A percentile compares a stretch with the other conserved stretches of the same genome.
These are phyloP conservation scores for Cystobasidium pallidum DNA, from an alignment of 1,284 basidiomycete species.

Conservation along the genomic window DNA sequence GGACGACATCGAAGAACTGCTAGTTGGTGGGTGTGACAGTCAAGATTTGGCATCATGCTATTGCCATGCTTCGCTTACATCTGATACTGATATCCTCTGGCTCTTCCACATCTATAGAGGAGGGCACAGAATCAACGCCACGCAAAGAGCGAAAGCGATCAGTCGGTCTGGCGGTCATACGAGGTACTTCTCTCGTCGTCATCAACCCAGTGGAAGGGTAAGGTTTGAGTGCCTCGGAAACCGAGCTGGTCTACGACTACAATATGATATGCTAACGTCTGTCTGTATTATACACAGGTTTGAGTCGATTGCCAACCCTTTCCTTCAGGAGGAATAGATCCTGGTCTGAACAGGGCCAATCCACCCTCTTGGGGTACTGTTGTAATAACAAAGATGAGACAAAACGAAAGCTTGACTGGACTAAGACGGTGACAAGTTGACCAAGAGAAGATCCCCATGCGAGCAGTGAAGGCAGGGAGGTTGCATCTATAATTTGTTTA, in stretches of 20 bases:
- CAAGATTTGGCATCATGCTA: too few species aligned
- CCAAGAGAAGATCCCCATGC: neutral
- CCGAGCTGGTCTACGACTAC: neutral
- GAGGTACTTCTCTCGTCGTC: conserved; percentile 89
- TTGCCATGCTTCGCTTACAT: neutral
- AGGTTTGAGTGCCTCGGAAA: conserved; percentile 44
- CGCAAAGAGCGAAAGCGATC: conserved; percentile 62
- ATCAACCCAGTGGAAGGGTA: conserved; percentile 91
- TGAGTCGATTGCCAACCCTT: conserved; percentile 47
- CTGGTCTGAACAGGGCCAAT: too few species aligned
- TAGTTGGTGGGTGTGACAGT: conserved; percentile 62
- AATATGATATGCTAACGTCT: neutral
- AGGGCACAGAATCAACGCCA: conserved; percentile 45
- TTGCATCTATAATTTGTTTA: conserved; percentile 17
- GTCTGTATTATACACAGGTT: conserved; percentile 28
- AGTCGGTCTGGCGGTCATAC: conserved; percentile 81
- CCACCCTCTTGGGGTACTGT: neutral
- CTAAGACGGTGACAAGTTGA: too few species aligned
- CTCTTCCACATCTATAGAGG: conserved; percentile 45
- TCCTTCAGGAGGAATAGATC: conserved; percentile 43
- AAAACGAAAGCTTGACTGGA: neutral
- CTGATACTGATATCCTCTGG: too few species aligned
- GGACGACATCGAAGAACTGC: conserved; percentile 79
- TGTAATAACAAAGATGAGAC: neutral
- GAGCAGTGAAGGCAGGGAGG: neutral